Evolutionary conservation across 169 alveolate genomes (phyloP).

Genomic region (Plasmodium coatneyi): DNA sequence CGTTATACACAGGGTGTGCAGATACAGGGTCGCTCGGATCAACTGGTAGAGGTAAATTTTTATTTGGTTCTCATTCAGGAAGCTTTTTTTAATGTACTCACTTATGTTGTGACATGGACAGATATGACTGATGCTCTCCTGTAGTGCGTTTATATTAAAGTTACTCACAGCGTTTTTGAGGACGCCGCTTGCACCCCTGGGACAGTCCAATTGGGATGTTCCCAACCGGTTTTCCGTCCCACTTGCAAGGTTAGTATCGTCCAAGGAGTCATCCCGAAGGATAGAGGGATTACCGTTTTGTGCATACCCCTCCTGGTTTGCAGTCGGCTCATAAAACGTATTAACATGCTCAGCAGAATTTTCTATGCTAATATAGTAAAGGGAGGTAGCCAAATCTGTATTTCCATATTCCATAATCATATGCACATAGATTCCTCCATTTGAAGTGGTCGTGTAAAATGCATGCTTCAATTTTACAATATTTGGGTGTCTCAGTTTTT

Average conservation of each 20-base stretch:
- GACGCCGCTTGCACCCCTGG: not conserved
- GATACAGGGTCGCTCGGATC: slow-evolving; percentile 95
- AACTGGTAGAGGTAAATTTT: slow-evolving; percentile 95
- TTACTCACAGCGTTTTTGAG: not conserved
- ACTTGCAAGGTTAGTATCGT: not conserved
- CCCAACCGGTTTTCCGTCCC: not conserved
- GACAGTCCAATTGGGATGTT: not conserved
- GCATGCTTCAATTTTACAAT: slow-evolving; percentile 94
- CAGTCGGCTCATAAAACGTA: not conserved
- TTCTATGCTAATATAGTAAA: slow-evolving; percentile 36
- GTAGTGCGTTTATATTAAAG: slow-evolving; percentile 14
- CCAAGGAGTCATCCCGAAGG: not conserved
- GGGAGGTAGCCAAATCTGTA: slow-evolving; percentile 63
- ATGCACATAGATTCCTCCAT: slow-evolving; percentile 59
- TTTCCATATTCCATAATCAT: slow-evolving; percentile 73
- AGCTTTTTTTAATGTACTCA: slow-evolving; percentile 48
- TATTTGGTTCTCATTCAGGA: slow-evolving; percentile 75
- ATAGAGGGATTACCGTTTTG: not conserved
- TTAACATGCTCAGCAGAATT: slow-evolving; percentile 7
- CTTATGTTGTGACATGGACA: slow-evolving; percentile 47
- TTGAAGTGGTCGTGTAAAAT: slow-evolving; percentile 79
- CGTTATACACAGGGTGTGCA: slow-evolving; percentile 95
- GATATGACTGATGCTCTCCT: slow-evolving; percentile 13
- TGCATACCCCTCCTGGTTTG: not conserved
- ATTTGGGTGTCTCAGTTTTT: slow-evolving; percentile 95